Conservation (phyloP, 129 eudicot species). For the Flaveria trinervia region DNA sequence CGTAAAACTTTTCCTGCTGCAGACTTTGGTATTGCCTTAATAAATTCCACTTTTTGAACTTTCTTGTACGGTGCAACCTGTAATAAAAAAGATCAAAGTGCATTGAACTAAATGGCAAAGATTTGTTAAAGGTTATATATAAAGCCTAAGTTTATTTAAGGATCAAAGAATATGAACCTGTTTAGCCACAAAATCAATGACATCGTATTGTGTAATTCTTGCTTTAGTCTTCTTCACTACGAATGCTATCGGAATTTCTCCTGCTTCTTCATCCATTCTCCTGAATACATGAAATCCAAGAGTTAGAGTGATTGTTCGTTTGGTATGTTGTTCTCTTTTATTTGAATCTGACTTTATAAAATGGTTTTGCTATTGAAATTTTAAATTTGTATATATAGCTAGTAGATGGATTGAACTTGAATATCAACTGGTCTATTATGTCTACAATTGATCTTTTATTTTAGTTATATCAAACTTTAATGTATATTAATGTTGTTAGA, state of each 20-base stretch:
- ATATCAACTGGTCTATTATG: too few relatives aligned
- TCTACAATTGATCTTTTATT: too few relatives aligned
- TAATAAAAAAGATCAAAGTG: not conserved
- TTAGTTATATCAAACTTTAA: too few relatives aligned
- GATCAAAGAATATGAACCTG: constrained; percentile 42
- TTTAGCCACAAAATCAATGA: constrained; percentile 57
- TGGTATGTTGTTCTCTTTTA: not conserved
- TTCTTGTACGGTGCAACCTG: constrained; percentile 89
- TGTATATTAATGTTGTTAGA: too few relatives aligned
- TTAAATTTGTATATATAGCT: too few relatives aligned
- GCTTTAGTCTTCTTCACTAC: constrained; percentile 51
- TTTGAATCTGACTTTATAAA: too few relatives aligned
- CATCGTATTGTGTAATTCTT: constrained; percentile 36
- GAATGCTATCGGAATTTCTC: too few relatives aligned
- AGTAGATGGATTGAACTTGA: too few relatives aligned
- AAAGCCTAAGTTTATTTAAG: not conserved
- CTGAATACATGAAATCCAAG: constrained; percentile 32
- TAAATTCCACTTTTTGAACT: constrained; percentile 60
- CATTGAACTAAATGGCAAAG: too few relatives aligned
- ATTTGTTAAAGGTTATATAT: too few relatives aligned
- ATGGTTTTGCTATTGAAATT: too few relatives aligned
- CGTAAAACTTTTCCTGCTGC: constrained; percentile 74
- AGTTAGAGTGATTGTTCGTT: not conserved
- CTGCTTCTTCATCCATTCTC: constrained; percentile 68
- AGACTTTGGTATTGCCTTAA: constrained; percentile 63